A percentile compares a stretch with the other conserved stretches of the same genome.
Evolutionary conservation across 495 filamentous ascomycete genomes (phyloP).

Genomic region (Delitschia confertaspora): DNA sequence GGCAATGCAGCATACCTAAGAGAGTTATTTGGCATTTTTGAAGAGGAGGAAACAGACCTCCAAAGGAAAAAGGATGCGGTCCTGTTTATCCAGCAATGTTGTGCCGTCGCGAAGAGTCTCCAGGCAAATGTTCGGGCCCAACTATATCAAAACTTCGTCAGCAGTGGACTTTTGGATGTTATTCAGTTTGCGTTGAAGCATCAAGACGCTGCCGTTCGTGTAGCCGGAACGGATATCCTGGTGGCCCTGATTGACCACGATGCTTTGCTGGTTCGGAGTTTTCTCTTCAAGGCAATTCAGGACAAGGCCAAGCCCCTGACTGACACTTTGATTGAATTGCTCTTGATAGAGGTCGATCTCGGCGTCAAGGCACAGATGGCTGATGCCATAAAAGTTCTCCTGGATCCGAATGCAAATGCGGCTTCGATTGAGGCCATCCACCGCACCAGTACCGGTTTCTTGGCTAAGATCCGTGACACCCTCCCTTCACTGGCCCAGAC

Average conservation of each 20-base stretch:
- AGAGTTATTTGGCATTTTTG: slow-evolving; percentile 87
- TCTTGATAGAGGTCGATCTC: slow-evolving; percentile 83
- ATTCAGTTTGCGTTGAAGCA: slow-evolving; percentile 88
- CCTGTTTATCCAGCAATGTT: slow-evolving; percentile 93
- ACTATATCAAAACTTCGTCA: slow-evolving; percentile 83
- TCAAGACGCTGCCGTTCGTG: slow-evolving; percentile 71
- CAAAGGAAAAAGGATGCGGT: slow-evolving; percentile 88
- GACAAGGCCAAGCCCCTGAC: slow-evolving; percentile 81
- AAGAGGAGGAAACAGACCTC: slow-evolving; percentile 49
- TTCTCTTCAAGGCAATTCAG: slow-evolving; percentile 83
- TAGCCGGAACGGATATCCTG: slow-evolving; percentile 88
- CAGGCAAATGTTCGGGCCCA: slow-evolving; percentile 70
- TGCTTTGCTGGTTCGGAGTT: slow-evolving; percentile 81
- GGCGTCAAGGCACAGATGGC: slow-evolving; percentile 94
- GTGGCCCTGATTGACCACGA: slow-evolving; percentile 95
- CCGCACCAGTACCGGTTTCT: slow-evolving; percentile 62
- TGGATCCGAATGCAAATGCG: slow-evolving; percentile 64
- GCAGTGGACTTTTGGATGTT: slow-evolving; percentile 74
- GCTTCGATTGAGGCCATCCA: slow-evolving; percentile 50
- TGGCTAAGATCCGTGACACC: slow-evolving; percentile 48
- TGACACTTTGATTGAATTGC: slow-evolving; percentile 86
- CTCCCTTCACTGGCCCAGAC: slow-evolving; percentile 60
- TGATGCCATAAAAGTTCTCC: slow-evolving; percentile 86
- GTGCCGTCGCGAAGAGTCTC: slow-evolving; percentile 85
- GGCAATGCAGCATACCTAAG: slow-evolving; percentile 64